Base-by-base conservation (phyloP, 1,139 yeast genomes). In the Geotrichum aggregatum region DNA sequence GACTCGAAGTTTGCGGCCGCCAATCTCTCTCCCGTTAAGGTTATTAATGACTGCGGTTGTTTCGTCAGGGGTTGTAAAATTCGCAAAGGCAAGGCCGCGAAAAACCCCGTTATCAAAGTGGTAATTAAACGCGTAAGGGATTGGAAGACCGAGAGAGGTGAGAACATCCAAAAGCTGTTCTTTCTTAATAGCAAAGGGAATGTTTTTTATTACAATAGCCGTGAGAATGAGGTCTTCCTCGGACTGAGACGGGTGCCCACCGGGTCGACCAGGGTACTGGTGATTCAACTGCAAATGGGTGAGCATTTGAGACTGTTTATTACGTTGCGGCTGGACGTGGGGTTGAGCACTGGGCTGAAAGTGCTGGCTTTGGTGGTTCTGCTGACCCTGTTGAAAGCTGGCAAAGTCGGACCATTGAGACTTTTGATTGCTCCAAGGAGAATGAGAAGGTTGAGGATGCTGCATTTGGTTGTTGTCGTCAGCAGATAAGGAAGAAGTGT, bases 41-140 rank as follows among this genome's bases (percentile, higher is more conserved):
- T 80, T 80, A 53, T 79, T 77, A 41, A 92, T 95, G 14, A 91
- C 98, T 62, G 82, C 73, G 3, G 91, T 82, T 2, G 99, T 91
- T 66, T 92, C 99, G 58, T 89, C 96, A 22, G 97, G 84, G 22
- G 95, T 85, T 33, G 97, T 87, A 71, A 92, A 92, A 69, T 92
- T 92, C 4, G 99, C 99, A 77, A 92, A 92, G 0, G 98, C 98
- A 63, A 92, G 77, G 14, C 99, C 99, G 59, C 99, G 78, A 67
- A 92, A 92, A 3, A 94, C 97, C 13, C 99, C 99, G 68, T 89
- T 91, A 69, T 92, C 99, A 68, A 94, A 92, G 71, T 92, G 99
- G 71, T 92, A 92, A 70, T 92, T 92, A 73, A 92, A 94, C 1
- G 98, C 98, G 70, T 94, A 92, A 1, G 99, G 99, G 61, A 91